Conservation (phyloP, 805 yeast species). For the Spathaspora arborariae region DNA sequence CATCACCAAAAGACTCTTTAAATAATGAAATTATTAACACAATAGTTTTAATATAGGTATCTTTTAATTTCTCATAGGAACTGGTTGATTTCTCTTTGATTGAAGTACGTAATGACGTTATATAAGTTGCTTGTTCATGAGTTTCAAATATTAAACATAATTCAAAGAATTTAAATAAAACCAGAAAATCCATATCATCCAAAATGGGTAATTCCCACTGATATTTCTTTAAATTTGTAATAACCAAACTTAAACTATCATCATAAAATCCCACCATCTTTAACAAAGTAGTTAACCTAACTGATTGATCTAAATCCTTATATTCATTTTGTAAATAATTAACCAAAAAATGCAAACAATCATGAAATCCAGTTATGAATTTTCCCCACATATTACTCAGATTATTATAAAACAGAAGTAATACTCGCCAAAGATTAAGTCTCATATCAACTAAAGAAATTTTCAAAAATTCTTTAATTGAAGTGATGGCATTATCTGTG, state of each 20-base stretch:
- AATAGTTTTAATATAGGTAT: constrained; percentile 15
- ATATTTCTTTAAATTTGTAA: constrained; percentile 18
- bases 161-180: constrained; percentile 30
- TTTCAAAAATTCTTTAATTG: constrained; percentile 59
- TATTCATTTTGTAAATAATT: constrained; percentile 24
- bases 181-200: constrained; percentile 12
- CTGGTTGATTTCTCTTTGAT: constrained; percentile 39
- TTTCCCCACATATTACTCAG: constrained; percentile 22
- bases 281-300: constrained; percentile 42
- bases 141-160: constrained; percentile 46
- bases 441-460: constrained; percentile 63
- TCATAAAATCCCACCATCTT: constrained; percentile 53
- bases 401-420: constrained; percentile 52
- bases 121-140: constrained; percentile 48
- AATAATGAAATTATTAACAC: constrained; percentile 4
- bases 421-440: constrained; percentile 70
- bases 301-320: constrained; percentile 15
- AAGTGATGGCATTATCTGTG: constrained; percentile 23
- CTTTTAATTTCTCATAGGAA: constrained; percentile 45
- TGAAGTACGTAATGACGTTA: constrained; percentile 35
- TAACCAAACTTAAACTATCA: constrained; percentile 40
- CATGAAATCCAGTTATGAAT: constrained; percentile 48
- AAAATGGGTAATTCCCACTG: constrained; percentile 29
- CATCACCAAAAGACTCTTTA: background rate
- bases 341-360: constrained; percentile 44